A percentile compares a stretch with the other conserved stretches of the same genome.
These are phyloP conservation scores for Volvox africanus DNA, from an alignment of 139 green algal genomes.

Conservation along the genomic window DNA sequence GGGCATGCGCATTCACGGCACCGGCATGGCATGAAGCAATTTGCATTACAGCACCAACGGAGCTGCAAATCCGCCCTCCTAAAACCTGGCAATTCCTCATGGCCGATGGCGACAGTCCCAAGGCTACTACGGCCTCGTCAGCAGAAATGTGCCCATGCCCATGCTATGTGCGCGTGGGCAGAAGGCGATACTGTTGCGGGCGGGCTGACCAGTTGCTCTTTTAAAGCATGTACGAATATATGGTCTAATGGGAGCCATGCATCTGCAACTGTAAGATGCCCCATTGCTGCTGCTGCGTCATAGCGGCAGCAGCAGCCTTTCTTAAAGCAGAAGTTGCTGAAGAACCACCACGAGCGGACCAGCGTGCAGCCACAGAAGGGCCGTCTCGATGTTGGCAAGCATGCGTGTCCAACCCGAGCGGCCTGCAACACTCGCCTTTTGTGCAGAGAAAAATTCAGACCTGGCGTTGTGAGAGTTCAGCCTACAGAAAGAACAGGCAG, in stretches of 20 bases:
- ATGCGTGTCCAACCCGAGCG: conserved; percentile 6
- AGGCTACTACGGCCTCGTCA: too few relatives aligned
- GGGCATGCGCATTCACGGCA: neutral
- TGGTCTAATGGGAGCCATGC: neutral
- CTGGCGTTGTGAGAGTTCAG: too few relatives aligned
- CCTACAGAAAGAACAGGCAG: too few relatives aligned
- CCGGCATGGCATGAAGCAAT: neutral
- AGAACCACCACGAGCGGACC: neutral
- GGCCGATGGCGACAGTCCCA: too few relatives aligned
- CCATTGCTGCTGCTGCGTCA: neutral
- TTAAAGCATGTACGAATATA: neutral
- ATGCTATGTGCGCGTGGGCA: neutral
- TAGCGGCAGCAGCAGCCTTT: neutral
- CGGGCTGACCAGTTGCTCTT: neutral
- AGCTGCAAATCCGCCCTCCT: too few relatives aligned
- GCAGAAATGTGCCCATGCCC: neutral
- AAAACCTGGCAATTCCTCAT: too few relatives aligned
- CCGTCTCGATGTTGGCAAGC: conserved; percentile 13
- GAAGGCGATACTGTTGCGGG: neutral
- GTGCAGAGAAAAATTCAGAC: too few relatives aligned
- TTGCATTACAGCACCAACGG: too few relatives aligned
- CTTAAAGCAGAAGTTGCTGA: neutral
- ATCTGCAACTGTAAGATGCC: neutral
- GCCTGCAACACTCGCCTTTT: neutral
- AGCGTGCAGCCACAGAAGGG: neutral